Base-by-base conservation (phyloP, 306 rosid species). In the Pterocarpus macrocarpus region DNA sequence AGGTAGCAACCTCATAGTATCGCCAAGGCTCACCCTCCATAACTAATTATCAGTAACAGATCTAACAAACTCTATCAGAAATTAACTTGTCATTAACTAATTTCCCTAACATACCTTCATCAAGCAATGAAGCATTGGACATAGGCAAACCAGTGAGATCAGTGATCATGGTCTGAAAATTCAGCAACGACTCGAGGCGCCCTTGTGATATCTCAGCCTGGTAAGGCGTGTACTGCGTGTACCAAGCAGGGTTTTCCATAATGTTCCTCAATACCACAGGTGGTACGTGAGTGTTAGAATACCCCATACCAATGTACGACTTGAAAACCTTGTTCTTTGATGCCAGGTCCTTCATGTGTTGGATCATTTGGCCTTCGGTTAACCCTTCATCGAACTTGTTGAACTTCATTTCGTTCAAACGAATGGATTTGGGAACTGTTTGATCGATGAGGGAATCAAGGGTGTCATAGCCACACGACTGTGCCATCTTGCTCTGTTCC, bases 191-290 rank as follows among this genome's bases (percentile, higher is more conserved):
- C 69, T 96, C 99, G 45, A 96, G 97, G 57, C 99, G 80, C 2
- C 99, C 99, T 53, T 96, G 99, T 8, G 99, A 88, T 64, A 96
- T 96, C 95, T 96, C 99, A 58, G 99, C 99, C 57, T 96, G 99
- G 85, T 96, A 96, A 14, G 99, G 99, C 0, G 99, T 96, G 83
- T 96, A 96, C 67, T 96, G 99, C 2, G 99, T 96, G 74, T 96
- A 96, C 99, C 99, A 96, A 64, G 94, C 99, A 55, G 99, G 99
- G 47, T 96, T 96, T 62, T 96, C 99, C 98, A 96, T 85, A 2
- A 96, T 90, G 80, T 96, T 96, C 89, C 99, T 94, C 91, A 94
- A 88, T 75, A 96, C 94, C 66, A 88, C 99, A 30, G 97, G 97
- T 2, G 99, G 99, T 59, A 96, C 99, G 73, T 89, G 71, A 12